phyloP scores from a whole-genome alignment of 495 filamentous ascomycete genomes.

The Cercophora sp. region DNA sequence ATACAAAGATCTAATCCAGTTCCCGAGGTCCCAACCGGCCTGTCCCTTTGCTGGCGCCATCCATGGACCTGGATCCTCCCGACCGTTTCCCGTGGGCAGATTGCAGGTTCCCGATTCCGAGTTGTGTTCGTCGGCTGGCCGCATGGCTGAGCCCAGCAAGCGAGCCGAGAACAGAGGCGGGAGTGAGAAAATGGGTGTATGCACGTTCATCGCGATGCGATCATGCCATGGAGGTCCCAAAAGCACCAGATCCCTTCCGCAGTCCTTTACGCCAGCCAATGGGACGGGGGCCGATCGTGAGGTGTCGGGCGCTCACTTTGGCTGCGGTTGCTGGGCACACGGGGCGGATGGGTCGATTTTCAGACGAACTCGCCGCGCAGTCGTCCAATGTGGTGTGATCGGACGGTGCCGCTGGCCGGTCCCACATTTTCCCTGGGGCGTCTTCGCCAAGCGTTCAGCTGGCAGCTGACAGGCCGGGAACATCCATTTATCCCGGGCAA shows the following conservation, averaged over 20 bases:
- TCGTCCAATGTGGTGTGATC: constrained; percentile 14
- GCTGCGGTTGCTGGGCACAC: not conserved
- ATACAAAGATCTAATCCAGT: constrained; percentile 10
- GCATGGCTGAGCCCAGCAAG: no score
- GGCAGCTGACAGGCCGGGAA: no score
- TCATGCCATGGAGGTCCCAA: constrained; percentile 15
- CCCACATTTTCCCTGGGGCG: not conserved
- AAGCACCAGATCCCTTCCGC: constrained; percentile 17
- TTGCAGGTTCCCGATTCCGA: not conserved
- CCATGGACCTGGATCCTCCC: no score
- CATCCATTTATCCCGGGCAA: no score
- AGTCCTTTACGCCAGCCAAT: constrained; percentile 9
- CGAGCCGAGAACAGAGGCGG: no score
- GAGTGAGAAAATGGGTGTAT: no score
- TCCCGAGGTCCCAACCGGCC: no score
- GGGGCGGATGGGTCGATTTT: constrained; percentile 11
- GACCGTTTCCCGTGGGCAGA: constrained; percentile 3
- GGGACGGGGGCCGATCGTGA: not conserved
- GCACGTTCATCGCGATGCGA: no score
- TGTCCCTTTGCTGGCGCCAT: no score
- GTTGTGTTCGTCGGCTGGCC: not conserved
- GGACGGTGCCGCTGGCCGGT: constrained; percentile 11
- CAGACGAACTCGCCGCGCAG: not conserved
- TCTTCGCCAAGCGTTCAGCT: not conserved
- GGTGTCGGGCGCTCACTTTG: not conserved